Percentiles rank a stretch among this genome's conserved stretches.
Evolutionary conservation across 2,329 filamentous ascomycete species (phyloP).

Genomic region (Fulvia fulva): DNA sequence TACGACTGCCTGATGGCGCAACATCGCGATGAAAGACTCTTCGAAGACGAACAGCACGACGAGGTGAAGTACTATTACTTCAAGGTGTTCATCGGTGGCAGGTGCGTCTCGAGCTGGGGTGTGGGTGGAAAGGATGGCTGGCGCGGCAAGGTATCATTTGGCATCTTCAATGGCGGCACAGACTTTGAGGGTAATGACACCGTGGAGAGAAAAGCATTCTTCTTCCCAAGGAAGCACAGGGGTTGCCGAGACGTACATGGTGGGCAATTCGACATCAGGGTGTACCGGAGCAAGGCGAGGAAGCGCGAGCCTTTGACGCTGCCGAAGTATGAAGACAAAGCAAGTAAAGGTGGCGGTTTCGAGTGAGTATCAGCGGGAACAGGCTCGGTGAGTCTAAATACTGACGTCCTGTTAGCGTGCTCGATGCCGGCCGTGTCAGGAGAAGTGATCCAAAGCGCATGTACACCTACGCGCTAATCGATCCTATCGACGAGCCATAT

Average conservation of each 20-base stretch:
- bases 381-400: not conserved
- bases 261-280: constrained; percentile 39
- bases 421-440: constrained; percentile 34
- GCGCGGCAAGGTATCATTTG: constrained; percentile 45
- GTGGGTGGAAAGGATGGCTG: constrained; percentile 40
- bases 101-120: constrained; percentile 42
- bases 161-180: constrained; percentile 36
- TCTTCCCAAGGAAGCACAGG: constrained; percentile 29
- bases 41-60: not conserved
- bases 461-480: constrained; percentile 49
- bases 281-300: constrained; percentile 40
- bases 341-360: constrained; percentile 5
- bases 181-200: constrained; percentile 29
- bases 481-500: constrained; percentile 47
- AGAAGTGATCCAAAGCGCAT: constrained; percentile 40
- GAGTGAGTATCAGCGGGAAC: not conserved
- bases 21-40: not conserved
- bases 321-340: constrained; percentile 8
- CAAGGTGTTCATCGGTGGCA: constrained; percentile 43
- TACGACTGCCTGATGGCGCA: constrained; percentile 34
- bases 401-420: constrained; percentile 18
- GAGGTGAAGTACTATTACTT: constrained; percentile 38
- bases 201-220: constrained; percentile 42
- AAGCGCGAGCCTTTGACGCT: constrained; percentile 35
- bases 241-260: constrained; percentile 14